Evolutionary conservation across 208 protist species (phyloP).

Genomic region (Acanthamoeba lenticulata): DNA sequence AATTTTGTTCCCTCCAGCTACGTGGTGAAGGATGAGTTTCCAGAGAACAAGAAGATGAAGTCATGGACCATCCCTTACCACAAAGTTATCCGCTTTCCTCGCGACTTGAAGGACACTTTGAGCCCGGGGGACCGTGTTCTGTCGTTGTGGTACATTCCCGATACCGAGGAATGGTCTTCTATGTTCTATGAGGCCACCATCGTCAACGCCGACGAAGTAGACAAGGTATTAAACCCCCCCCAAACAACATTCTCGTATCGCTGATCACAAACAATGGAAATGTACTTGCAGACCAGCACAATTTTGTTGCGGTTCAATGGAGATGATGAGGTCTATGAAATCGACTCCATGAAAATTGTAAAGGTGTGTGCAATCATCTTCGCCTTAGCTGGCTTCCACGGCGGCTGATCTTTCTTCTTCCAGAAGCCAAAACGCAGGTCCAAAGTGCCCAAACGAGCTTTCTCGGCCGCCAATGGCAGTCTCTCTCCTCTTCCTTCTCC

Average conservation of each 20-base stretch:
- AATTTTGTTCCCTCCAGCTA: conserved; percentile 2
- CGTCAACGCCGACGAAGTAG: background rate
- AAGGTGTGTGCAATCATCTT: background rate
- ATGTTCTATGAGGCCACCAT: conserved; percentile 65
- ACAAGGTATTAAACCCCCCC: background rate
- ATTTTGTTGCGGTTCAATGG: conserved; percentile 37
- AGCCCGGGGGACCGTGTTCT: conserved; percentile 18
- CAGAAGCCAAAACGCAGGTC: conserved; percentile 25
- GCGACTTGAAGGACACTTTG: background rate
- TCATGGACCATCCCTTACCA: conserved; percentile 62
- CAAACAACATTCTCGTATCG: background rate
- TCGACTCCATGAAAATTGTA: conserved; percentile 36
- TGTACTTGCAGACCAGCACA: background rate
- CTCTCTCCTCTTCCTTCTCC: background rate
- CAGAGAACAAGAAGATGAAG: conserved; percentile 58
- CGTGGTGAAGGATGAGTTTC: conserved; percentile 60
- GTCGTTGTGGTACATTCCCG: conserved; percentile 51
- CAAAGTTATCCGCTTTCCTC: conserved; percentile 56
- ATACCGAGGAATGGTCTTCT: conserved; percentile 60
- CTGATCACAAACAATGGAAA: background rate
- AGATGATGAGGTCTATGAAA: conserved; percentile 42
- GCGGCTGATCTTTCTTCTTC: background rate
- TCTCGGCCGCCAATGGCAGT: background rate
- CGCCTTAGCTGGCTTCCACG: background rate
- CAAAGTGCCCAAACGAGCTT: background rate